These are phyloP conservation scores for Chimonanthus salicifolius DNA, from an alignment of 164 flowering plant genomes.

Conservation along the genomic window DNA sequence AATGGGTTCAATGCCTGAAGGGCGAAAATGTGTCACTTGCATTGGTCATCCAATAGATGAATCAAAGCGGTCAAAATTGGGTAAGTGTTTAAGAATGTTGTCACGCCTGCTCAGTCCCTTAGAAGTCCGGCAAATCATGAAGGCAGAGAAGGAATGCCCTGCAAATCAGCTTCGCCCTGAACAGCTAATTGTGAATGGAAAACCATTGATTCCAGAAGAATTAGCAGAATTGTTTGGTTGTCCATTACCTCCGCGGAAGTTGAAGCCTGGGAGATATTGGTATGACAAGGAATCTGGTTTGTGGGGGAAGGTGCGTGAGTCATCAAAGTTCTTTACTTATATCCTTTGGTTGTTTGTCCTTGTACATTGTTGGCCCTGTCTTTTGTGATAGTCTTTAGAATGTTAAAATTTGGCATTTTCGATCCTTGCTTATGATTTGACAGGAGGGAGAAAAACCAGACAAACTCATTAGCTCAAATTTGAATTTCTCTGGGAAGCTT, in stretches of 20 bases:
- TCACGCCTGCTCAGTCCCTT: constrained; percentile 72
- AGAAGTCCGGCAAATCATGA: constrained; percentile 93
- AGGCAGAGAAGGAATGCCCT: constrained; percentile 89
- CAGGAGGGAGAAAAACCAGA: constrained; percentile 97
- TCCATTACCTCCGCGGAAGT: constrained; percentile 68
- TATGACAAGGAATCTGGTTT: constrained; percentile 95
- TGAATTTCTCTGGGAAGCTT: constrained; percentile 84
- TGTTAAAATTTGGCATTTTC: background rate
- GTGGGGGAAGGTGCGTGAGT: constrained; percentile 87
- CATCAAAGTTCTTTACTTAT: background rate
- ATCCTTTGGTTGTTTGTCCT: background rate
- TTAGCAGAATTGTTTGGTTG: constrained; percentile 83
- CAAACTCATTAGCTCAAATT: constrained; percentile 73
- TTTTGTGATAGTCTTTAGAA: background rate
- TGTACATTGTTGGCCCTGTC: background rate
- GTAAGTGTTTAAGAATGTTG: constrained; percentile 68
- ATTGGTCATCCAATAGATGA: constrained; percentile 82
- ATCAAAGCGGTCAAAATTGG: constrained; percentile 60
- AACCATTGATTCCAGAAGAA: constrained; percentile 73
- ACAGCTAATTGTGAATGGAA: constrained; percentile 79
- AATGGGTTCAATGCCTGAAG: constrained; percentile 99
- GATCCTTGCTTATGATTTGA: background rate
- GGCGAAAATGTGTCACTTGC: constrained; percentile 93
- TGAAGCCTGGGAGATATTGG: constrained; percentile 97
- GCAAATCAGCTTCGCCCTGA: constrained; percentile 98